Evolutionary conservation across 352 stramenopile genomes (phyloP).

Genomic region (Pythium grandisporangium): DNA sequence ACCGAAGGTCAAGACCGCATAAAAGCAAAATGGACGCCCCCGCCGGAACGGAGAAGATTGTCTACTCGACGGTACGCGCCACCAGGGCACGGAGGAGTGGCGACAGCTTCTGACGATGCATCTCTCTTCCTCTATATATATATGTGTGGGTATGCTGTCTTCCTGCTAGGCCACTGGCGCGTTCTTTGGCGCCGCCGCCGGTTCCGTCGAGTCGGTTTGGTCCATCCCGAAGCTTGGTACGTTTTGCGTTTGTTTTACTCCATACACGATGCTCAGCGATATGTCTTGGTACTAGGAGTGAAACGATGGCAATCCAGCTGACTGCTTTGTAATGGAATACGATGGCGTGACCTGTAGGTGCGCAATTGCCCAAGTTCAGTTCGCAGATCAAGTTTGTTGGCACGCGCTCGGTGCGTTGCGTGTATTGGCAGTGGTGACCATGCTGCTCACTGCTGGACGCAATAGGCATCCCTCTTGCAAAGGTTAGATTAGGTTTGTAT

Average conservation of each 20-base stretch:
- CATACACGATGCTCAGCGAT: no score
- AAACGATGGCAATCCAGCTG: no score
- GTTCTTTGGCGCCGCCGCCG: slow-evolving; percentile 65
- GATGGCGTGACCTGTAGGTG: slow-evolving; percentile 20
- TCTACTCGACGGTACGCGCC: slow-evolving; percentile 48
- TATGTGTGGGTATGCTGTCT: no score
- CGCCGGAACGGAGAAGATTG: slow-evolving; percentile 69
- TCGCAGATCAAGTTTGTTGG: slow-evolving; percentile 76
- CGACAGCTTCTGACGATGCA: no score
- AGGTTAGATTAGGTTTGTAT: no score
- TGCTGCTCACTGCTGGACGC: neutral
- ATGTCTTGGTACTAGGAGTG: no score
- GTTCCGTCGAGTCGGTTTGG: slow-evolving; percentile 82
- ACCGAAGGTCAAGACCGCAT: no score
- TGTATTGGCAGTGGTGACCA: neutral
- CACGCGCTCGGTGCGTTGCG: slow-evolving; percentile 41
- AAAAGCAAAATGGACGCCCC: slow-evolving; percentile 46
- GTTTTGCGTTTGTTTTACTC: slow-evolving; percentile 2
- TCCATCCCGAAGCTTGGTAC: slow-evolving; percentile 80
- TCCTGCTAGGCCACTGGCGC: slow-evolving; percentile 61
- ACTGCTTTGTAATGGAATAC: neutral
- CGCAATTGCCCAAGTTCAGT: slow-evolving; percentile 74
- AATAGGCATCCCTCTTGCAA: neutral
- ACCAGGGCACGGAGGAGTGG: no score
- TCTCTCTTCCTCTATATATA: neutral